Evolutionary conservation across 2,329 filamentous ascomycete genomes (phyloP), one percentile per base, ranked within the genome.

Genomic region (Thelonectria olida): DNA sequence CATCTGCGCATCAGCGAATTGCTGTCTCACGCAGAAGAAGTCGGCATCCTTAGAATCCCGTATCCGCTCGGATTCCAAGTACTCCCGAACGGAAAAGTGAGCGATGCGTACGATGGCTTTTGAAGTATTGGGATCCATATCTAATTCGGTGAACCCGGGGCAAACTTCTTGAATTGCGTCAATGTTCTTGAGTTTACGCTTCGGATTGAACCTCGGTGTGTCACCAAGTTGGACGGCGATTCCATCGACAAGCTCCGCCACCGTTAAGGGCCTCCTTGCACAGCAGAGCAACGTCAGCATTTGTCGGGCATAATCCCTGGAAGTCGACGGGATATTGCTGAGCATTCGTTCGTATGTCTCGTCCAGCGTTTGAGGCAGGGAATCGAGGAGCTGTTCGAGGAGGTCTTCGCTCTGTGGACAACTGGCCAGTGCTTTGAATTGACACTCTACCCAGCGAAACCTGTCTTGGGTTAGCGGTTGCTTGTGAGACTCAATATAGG

Each of bases 301-400:
- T 23, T 27, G 55, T 12, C 25, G 54, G 10, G 54, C 55, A 28
- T 63, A 51, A 3, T 41, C 20, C 9, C 7, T 17, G 10, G 42
- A 59, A 12, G 5, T 20, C 4, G 20, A 10, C 1, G 38, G 36
- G 10, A 62, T 58, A 17, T 55, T 55, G 17, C 27, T 10, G n/a
- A 62, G 51, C 54, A 62, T 62, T 25, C 67, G 61, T 7, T 65
- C 62, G 48, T 75, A 74, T 8, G 71, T 73, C n/a, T 72, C 68
- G 36, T 71, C 64, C 4, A 75, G 59, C 9, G 65, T 56, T 39
- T 28, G 69, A 1, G 76, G 65, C 10, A 75, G 65, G 22, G 50
- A 51, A 51, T 74, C 62, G n/a, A 67, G 75, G 65, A 55, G 69
- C 62, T 66, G 65, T 54, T 55, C 55, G 62, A 31, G 73, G 12